Evolutionary conservation across 1,139 yeast genomes (phyloP), one percentile per base, ranked within the genome.

Genomic region (Suhomyces chickasaworum): DNA sequence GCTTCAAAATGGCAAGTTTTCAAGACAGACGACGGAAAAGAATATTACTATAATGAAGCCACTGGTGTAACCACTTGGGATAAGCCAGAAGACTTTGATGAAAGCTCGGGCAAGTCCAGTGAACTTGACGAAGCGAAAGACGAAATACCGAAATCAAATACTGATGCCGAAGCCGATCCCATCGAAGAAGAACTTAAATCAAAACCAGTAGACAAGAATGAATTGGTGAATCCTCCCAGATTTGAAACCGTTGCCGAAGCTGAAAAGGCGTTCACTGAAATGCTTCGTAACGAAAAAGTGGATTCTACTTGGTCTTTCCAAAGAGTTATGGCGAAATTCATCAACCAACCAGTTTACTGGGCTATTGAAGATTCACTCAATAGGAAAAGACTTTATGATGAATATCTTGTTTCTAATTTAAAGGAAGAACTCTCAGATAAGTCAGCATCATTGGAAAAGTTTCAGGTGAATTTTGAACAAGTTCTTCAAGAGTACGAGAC

Each of bases 21-120:
- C 44, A 66, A 71, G 1, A 81, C 93, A 0, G 89, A 86, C 30
- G 93, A 84, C 16, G 95, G 93, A 1, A 71, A 70, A 47, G 71
- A 71, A 29, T 91, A 90, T 64, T 91, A 89, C 69, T 86, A 85
- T 64, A 86, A 88, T 60, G 71, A 73, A 17, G 64, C 65, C 16
- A 80, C 91, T 0, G 79, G 81, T 3, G 84, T 83, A 56, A 84
- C 95, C 10, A 83, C 86, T 0, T 91, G 97, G 97, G 89, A 84
- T 21, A 64, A 78, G 18, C 97, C 97, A 0, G 70, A 60, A 0
- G 84, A 69, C 18, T 62, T 69, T 3, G 51, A 50, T 10, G 15
- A 34, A 10, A 42, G 3, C 13, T 32, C 31, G n/a, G 21, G 15
- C 12, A 32, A 21, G 3, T n/a, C 39, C 10, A 42, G 30, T 5